These are phyloP conservation scores for Gymnopilus dilepis DNA, from an alignment of 768 basidiomycete genomes.

Conservation along the genomic window DNA sequence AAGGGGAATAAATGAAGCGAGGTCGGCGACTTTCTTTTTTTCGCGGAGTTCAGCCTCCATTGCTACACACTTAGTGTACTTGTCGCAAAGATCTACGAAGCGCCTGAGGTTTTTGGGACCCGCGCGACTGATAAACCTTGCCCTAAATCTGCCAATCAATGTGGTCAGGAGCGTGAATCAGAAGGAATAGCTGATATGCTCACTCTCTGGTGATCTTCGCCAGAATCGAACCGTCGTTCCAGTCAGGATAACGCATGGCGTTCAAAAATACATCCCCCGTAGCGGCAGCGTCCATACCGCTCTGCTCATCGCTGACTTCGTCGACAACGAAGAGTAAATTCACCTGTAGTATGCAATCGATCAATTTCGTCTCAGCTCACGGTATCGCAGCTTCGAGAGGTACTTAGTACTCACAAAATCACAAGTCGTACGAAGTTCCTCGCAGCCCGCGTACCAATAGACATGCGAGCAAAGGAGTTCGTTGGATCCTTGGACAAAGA, in stretches of 20 bases:
- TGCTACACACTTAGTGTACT: conserved; percentile 64
- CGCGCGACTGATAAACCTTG: conserved; percentile 48
- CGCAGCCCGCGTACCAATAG: conserved; percentile 63
- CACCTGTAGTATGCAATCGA: conserved; percentile 36
- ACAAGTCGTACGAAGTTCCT: conserved; percentile 63
- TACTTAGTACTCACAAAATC: conserved; percentile 61
- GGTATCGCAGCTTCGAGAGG: too few relatives aligned
- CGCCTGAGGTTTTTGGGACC: conserved; percentile 54
- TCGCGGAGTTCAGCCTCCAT: conserved; percentile 67
- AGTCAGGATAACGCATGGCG: conserved; percentile 55
- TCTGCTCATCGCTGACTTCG: conserved; percentile 72
- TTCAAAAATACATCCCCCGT: conserved; percentile 59
- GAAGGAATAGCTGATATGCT: conserved; percentile 28
- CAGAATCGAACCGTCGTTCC: conserved; percentile 61
- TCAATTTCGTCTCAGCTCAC: too few relatives aligned
- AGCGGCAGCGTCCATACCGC: conserved; percentile 54
- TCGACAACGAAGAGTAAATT: conserved; percentile 71
- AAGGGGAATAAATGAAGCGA: conserved; percentile 57
- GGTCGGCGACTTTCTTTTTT: conserved; percentile 55
- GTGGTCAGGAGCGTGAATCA: not conserved
- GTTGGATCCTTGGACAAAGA: conserved; percentile 64
- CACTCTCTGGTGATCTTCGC: conserved; percentile 68
- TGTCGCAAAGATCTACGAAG: conserved; percentile 56
- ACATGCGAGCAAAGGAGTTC: conserved; percentile 66
- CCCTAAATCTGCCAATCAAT: conserved; percentile 51